Conservation (phyloP, 129 eudicot species). For the Chrysanthemum makinoi region DNA sequence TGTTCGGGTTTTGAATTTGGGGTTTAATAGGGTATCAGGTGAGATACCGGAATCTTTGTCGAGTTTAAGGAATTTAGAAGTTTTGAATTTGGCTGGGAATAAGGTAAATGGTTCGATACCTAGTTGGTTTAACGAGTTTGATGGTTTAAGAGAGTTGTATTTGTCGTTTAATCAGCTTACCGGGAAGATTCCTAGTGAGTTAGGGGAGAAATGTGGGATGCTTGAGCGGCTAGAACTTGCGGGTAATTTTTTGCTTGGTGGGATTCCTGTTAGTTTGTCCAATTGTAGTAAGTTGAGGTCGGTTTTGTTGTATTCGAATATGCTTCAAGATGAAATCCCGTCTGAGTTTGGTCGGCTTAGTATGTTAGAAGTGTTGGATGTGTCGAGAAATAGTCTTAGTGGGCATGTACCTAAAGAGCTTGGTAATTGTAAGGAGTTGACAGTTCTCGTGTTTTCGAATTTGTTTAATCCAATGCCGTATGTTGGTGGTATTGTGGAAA, state of each 20-base stretch:
- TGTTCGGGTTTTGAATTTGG: conserved; percentile 70
- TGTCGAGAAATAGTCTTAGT: conserved; percentile 70
- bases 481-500: conserved; percentile 17
- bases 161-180: conserved; percentile 62
- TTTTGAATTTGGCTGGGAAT: conserved; percentile 76
- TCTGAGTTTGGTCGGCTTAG: conserved; percentile 56
- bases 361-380: conserved; percentile 64
- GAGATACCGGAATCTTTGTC: conserved; percentile 57
- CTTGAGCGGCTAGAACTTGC: conserved; percentile 72
- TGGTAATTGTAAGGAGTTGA: conserved; percentile 56
- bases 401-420: conserved; percentile 60
- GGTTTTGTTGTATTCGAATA: conserved; percentile 52
- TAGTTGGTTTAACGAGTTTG: conserved; percentile 41
- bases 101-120: conserved; percentile 62
- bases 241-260: conserved; percentile 50
- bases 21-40: conserved; percentile 69
- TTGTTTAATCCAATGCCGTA: conserved; percentile 53
- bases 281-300: conserved; percentile 54
- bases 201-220: conserved; percentile 57
- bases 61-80: conserved; percentile 42
- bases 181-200: conserved; percentile 53
- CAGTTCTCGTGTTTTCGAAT: conserved; percentile 67
- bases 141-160: conserved; percentile 63
- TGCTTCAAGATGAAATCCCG: conserved; percentile 66
- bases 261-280: conserved; percentile 55